Base-by-base conservation (phyloP, 345 rosid species). In the Pistacia integerrima region DNA sequence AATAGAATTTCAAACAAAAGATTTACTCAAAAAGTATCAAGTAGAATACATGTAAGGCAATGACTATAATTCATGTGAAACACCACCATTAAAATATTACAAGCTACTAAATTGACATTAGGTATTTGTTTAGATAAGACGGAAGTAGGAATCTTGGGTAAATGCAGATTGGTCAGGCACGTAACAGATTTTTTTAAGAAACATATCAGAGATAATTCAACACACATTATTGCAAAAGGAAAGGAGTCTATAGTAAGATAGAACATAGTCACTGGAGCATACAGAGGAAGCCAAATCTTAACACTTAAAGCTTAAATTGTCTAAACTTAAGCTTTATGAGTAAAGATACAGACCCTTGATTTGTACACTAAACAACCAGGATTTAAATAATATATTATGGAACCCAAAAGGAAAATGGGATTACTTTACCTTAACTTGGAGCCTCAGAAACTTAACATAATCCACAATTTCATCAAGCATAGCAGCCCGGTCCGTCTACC, bases 401-500 rank as follows among this genome's bases (percentile, higher is more conserved):
- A 74, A 65, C 44, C 28, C 20, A 49, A 54, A 52, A 49, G 18
- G 18, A 25, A 44, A 67, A 28, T 14, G 22, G 54, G 59, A 72
- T 41, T 69, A 35, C 18, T 72, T 66, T 86, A 94, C 99, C 99
- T 97, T 97, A 73, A 92, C 99, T 88, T 97, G 99, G 77, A 97
- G 99, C 81, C 98, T 89, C 69, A 97, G 86, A 85, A 97, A 97
- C 91, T 97, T 97, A 73, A 97, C 99, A 84, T 97, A 97, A 85
- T 92, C 99, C 70, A 94, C 98, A 81, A 97, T 89, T 84, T 97
- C 99, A 87, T 97, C 99, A 69, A 97, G 97, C 99, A 97, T 97
- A 76, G 90, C 91, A 36, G 99, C 99, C 76, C 97, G 84, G 80
- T 97, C 98, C 1, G 97, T 89, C 99, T 97, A 87, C 79, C 33